These are phyloP conservation scores for Fusarium ramigenum DNA, from an alignment of 2,329 filamentous ascomycete genomes.

Conservation along the genomic window DNA sequence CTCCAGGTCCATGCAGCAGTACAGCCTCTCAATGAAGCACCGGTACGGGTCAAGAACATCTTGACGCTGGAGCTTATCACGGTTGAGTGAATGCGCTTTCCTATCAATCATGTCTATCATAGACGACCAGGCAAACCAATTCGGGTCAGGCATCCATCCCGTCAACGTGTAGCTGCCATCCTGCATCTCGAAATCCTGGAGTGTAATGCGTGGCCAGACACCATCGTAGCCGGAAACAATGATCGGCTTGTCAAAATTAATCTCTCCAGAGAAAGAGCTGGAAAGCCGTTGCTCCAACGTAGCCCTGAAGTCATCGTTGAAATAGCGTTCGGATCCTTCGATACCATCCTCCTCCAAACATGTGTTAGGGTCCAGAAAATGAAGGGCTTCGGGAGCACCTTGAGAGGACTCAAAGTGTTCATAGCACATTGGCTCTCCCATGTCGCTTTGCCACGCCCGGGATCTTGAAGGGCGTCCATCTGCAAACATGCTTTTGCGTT, in stretches of 20 bases:
- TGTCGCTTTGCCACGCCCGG: slow-evolving; percentile 12
- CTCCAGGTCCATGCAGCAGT: slow-evolving; percentile 59
- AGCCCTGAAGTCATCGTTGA: neutral
- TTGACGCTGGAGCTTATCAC: slow-evolving; percentile 15
- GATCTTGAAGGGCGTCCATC: slow-evolving; percentile 9
- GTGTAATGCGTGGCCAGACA: slow-evolving; percentile 46
- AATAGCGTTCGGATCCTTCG: slow-evolving; percentile 5
- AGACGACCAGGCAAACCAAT: slow-evolving; percentile 48
- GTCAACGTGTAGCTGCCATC: slow-evolving; percentile 53
- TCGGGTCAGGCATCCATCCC: slow-evolving; percentile 55
- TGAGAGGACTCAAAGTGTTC: slow-evolving; percentile 30
- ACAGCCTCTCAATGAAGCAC: slow-evolving; percentile 44
- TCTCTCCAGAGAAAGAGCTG: neutral
- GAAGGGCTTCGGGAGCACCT: slow-evolving; percentile 37
- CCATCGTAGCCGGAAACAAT: slow-evolving; percentile 40
- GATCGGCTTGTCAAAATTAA: slow-evolving; percentile 36
- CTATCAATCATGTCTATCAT: slow-evolving; percentile 45
- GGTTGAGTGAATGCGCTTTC: slow-evolving; percentile 25
- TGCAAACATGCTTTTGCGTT: slow-evolving; percentile 22
- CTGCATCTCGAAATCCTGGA: slow-evolving; percentile 49
- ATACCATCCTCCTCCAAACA: slow-evolving; percentile 47
- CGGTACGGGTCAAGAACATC: slow-evolving; percentile 18
- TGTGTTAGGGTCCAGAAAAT: slow-evolving; percentile 56
- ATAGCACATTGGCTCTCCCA: slow-evolving; percentile 26
- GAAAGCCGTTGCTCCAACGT: slow-evolving; percentile 12